Evolutionary conservation across 106 monocot species (phyloP).

Genomic region (Hemerocallis citrina): DNA sequence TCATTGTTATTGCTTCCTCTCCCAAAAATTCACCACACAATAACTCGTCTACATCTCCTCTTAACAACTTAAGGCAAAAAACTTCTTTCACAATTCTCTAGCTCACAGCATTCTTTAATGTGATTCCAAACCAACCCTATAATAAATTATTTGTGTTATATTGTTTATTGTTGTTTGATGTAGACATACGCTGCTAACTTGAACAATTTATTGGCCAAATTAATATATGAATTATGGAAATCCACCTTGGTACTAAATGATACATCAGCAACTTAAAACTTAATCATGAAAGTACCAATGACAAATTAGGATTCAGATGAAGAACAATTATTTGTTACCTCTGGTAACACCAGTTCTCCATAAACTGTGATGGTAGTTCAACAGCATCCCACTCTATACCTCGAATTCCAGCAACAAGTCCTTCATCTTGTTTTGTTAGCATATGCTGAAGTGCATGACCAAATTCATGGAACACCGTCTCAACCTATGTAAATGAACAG

Average conservation of each 20-base stretch:
- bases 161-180: no score
- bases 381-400: conserved; percentile 99
- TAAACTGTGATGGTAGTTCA: conserved; percentile 95
- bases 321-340: conserved; percentile 30
- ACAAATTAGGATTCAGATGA: background rate
- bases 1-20: no score
- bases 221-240: background rate
- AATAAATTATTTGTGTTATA: no score
- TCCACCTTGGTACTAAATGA: background rate
- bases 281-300: background rate
- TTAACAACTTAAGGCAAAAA: no score
- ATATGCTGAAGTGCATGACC: conserved; percentile 99
- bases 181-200: background rate
- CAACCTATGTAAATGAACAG: conserved; percentile 55
- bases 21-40: no score
- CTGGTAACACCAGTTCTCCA: conserved; percentile 99
- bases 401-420: conserved; percentile 89
- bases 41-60: no score
- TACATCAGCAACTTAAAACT: background rate
- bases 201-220: background rate
- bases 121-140: no score
- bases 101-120: no score
- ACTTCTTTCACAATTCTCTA: no score
- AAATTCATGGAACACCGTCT: conserved; percentile 99
- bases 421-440: conserved; percentile 98